Evolutionary conservation across 176 grass and related monocot species (phyloP), one percentile per base, ranked within the genome.

Genomic region (Rhipidocladum racemiflorum): DNA sequence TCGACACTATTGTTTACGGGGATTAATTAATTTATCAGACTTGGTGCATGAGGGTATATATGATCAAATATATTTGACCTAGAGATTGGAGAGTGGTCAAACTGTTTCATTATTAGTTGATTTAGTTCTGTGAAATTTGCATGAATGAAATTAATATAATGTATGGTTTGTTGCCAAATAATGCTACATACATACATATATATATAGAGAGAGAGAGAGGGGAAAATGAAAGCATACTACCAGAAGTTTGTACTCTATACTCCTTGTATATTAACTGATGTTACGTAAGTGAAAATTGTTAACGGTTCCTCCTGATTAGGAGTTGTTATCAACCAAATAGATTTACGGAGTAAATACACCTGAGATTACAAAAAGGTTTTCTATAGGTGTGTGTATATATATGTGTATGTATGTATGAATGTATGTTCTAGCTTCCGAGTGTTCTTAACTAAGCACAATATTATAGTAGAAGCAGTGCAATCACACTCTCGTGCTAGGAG

Each of bases 11-110:
- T 80, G 76, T 76, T 89, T 68, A 85, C 53, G 69, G 61, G 74
- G 36, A 76, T 24, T 70, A 68, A 65, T 71, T 77, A 44, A 39
- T 84, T 43, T 53, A n/a, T 81, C 29, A 77, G 66, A 83, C 79
- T 34, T 65, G 82, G 65, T 88, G 89, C 71, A 87, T 76, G 76
- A 79, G 56, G 43, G 73, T 46, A 45, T 84, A 84, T 70, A 81
- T 86, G 24, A 60, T 66, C 55, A 73, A n/a, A 71, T 83, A 54
- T 85, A 77, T 55, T 82, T 80, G 50, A 92, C 74, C 79, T 83
- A 68, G 76, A 50, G 25, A 73, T 24, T 80, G 36, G 27, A 70
- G 63, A 77, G 25, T 55, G 34, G 42, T 75, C 45, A 65, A 64
- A 65, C 72, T 86, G 35, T 75, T 72, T 76, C 29, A 48, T 81